These are phyloP conservation scores for Corniculantispora saksenae DNA, from an alignment of 2,329 filamentous ascomycete genomes.

Conservation along the genomic window DNA sequence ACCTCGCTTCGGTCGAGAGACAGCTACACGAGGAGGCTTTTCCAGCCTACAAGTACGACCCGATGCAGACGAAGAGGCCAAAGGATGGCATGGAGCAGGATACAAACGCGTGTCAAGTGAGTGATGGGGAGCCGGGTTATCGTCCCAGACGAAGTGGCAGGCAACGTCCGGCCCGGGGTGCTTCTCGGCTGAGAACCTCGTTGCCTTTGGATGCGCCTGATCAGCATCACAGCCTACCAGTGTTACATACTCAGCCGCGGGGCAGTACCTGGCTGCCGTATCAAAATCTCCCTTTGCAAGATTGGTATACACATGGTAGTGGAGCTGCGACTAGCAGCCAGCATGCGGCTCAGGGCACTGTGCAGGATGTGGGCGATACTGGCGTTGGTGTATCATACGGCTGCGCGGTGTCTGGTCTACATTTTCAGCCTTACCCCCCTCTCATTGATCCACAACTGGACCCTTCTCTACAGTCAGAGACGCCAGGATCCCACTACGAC, in stretches of 20 bases:
- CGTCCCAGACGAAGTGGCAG: slow-evolving; percentile 5
- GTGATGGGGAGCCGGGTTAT: slow-evolving; percentile 30
- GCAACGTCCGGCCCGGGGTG: slow-evolving; percentile 1
- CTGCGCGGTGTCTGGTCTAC: not conserved
- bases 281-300: not conserved
- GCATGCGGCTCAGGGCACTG: not conserved
- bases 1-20: slow-evolving; percentile 77
- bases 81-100: slow-evolving; percentile 58
- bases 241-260: not conserved
- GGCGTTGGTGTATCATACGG: not conserved
- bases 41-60: slow-evolving; percentile 92
- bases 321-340: not conserved
- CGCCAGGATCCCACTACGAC: not conserved
- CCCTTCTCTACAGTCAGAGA: not conserved
- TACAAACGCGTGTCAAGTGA: slow-evolving; percentile 43
- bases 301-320: not conserved
- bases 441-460: slow-evolving; percentile 8
- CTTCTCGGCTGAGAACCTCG: slow-evolving; percentile 6
- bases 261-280: not conserved
- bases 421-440: not conserved
- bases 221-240: not conserved
- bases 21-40: slow-evolving; percentile 83
- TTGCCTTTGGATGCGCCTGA: not conserved
- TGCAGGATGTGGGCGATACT: not conserved
- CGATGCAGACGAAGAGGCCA: slow-evolving; percentile 34